A percentile compares a stretch with the other conserved stretches of the same genome.
Evolutionary conservation across 2,329 filamentous ascomycete genomes (phyloP).

Genomic region (Beauveria brongniartii): DNA sequence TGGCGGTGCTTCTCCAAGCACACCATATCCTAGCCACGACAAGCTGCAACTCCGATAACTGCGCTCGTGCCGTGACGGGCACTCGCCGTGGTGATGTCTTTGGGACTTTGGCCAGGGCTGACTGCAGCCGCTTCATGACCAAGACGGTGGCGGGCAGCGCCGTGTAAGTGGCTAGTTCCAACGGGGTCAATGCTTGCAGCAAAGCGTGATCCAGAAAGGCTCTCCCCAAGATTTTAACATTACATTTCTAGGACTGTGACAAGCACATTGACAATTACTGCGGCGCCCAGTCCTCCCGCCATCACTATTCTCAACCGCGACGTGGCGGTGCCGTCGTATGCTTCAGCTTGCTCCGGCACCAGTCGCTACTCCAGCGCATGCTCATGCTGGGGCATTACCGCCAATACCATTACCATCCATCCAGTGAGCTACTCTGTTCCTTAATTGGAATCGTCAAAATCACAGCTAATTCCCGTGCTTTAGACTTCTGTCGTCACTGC

Average conservation of each 20-base stretch:
- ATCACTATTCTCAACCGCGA: neutral
- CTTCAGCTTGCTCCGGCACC: conserved; percentile 16
- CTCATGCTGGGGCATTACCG: conserved; percentile 20
- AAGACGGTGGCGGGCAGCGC: neutral
- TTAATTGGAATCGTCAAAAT: too few species aligned
- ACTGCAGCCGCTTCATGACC: conserved; percentile 9
- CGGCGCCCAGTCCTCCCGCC: neutral
- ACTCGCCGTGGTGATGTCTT: conserved; percentile 1
- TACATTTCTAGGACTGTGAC: neutral
- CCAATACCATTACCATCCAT: conserved; percentile 13
- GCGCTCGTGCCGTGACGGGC: conserved; percentile 10
- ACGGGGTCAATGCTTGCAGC: neutral
- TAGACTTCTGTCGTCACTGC: conserved; percentile 3
- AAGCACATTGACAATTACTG: neutral
- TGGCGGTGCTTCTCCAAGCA: neutral
- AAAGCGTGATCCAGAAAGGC: neutral
- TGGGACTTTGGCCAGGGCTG: neutral
- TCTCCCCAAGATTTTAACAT: neutral
- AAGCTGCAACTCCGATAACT: conserved; percentile 3
- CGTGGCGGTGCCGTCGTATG: conserved; percentile 17
- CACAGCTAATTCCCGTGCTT: neutral
- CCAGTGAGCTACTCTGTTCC: neutral
- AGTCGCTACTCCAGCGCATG: conserved; percentile 20
- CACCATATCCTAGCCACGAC: neutral
- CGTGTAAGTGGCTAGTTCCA: neutral